Evolutionary conservation across 1,284 basidiomycete genomes (phyloP).

Genomic region (Cerrena zonata): DNA sequence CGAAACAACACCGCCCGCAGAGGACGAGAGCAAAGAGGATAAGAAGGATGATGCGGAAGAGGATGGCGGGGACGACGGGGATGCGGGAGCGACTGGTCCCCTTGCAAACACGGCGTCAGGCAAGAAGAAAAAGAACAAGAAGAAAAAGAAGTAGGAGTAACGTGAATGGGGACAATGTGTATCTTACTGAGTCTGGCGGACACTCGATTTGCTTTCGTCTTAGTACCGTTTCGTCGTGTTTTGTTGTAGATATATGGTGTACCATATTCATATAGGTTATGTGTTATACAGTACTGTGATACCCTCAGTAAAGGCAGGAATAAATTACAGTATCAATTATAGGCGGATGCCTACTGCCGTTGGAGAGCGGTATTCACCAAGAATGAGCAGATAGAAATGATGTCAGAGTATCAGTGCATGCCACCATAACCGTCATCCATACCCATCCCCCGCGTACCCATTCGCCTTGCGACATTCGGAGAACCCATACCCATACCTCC

Average conservation of each 20-base stretch:
- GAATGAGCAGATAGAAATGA: conserved; percentile 13
- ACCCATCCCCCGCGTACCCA: conserved; percentile 6
- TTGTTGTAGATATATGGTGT: conserved; percentile 2
- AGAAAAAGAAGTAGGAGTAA: conserved; percentile 12
- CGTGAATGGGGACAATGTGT: conserved; percentile 1
- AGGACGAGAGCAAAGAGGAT: conserved; percentile 6
- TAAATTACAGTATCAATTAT: too few species aligned
- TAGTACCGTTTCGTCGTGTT: background rate
- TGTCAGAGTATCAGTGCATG: conserved; percentile 12
- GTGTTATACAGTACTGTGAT: too few species aligned
- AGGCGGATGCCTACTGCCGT: too few species aligned
- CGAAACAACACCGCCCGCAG: too few species aligned
- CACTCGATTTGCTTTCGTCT: background rate
- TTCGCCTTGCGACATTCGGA: conserved; percentile 5
- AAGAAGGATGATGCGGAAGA: conserved; percentile 9
- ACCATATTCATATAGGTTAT: background rate
- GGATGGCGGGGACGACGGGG: conserved; percentile 9
- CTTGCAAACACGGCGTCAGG: conserved; percentile 1
- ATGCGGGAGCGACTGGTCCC: conserved; percentile 7
- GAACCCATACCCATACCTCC: conserved; percentile 17
- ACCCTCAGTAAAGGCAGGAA: too few species aligned
- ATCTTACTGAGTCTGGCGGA: background rate
- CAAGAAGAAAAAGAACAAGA: conserved; percentile 10
- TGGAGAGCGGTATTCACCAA: conserved; percentile 7
- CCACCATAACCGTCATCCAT: conserved; percentile 9